Conservation (phyloP, 2,329 filamentous ascomycete species). For the Botrytis sinoallii region DNA sequence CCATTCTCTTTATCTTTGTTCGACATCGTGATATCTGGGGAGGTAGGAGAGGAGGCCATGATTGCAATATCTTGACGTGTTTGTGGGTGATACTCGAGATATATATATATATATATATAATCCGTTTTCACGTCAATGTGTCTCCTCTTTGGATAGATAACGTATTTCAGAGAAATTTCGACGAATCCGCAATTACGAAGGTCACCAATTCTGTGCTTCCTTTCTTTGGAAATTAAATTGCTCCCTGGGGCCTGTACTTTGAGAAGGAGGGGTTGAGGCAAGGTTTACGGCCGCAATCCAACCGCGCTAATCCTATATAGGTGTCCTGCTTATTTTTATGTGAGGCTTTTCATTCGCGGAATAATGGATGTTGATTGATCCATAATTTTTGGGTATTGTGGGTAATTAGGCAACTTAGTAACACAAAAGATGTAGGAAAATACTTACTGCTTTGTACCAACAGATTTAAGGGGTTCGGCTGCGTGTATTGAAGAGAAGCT, state of each 20-base stretch:
- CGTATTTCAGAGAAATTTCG: background rate
- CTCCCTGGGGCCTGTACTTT: background rate
- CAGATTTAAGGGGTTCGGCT: background rate
- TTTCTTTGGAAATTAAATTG: background rate
- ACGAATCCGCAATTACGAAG: background rate
- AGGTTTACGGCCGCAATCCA: background rate
- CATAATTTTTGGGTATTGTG: no score
- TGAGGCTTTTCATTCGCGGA: background rate
- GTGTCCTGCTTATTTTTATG: background rate
- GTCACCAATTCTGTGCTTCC: no score
- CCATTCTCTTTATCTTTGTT: background rate
- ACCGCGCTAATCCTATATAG: background rate
- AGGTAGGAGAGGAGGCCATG: conserved; percentile 2
- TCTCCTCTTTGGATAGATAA: background rate
- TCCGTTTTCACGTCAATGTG: background rate
- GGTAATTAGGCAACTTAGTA: background rate
- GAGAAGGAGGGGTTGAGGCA: background rate
- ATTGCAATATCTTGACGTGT: background rate
- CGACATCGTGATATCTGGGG: background rate
- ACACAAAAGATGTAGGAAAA: background rate
- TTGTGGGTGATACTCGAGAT: background rate
- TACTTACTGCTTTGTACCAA: background rate
- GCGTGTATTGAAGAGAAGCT: background rate
- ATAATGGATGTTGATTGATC: background rate
- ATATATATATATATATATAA: background rate